These are phyloP conservation scores for Serendipita sp. DNA, from an alignment of 768 basidiomycete genomes.

Conservation along the genomic window DNA sequence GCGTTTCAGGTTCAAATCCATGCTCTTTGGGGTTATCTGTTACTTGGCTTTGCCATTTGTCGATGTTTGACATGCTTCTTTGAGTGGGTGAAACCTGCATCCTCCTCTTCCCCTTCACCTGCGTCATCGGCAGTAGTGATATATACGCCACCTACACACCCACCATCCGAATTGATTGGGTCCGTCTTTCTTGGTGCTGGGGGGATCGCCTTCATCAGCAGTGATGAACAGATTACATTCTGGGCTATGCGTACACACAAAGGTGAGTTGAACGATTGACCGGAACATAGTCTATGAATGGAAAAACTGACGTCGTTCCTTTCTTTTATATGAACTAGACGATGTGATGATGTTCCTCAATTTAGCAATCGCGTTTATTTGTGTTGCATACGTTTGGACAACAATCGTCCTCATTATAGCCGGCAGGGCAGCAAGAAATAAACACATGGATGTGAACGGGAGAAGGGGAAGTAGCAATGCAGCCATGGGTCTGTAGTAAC, in stretches of 20 bases:
- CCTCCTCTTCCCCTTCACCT: conserved; percentile 24
- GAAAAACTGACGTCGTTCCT: not conserved
- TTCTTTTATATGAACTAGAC: conserved; percentile 25
- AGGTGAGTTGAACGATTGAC: conserved; percentile 29
- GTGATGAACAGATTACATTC: conserved; percentile 75
- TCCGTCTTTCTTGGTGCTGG: conserved; percentile 78
- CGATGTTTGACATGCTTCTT: conserved; percentile 88
- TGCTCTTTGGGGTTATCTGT: conserved; percentile 74
- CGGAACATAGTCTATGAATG: not conserved
- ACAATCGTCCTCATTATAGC: not conserved
- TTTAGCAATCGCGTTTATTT: conserved; percentile 70
- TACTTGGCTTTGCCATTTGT: conserved; percentile 59
- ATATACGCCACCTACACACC: conserved; percentile 56
- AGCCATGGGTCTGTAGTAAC: too few species aligned
- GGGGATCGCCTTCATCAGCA: conserved; percentile 78
- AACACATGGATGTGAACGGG: not conserved
- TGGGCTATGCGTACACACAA: conserved; percentile 87
- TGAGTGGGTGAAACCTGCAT: conserved; percentile 74
- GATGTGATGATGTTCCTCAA: conserved; percentile 77
- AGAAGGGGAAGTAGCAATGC: too few species aligned
- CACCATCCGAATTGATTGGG: conserved; percentile 82
- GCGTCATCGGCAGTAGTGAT: not conserved
- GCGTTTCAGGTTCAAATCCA: conserved; percentile 92
- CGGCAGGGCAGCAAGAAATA: not conserved
- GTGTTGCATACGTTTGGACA: conserved; percentile 71